Evolutionary conservation across 2,329 filamentous ascomycete genomes (phyloP), one percentile per base, ranked within the genome.

Genomic region (Cryphonectria nitschkei): DNA sequence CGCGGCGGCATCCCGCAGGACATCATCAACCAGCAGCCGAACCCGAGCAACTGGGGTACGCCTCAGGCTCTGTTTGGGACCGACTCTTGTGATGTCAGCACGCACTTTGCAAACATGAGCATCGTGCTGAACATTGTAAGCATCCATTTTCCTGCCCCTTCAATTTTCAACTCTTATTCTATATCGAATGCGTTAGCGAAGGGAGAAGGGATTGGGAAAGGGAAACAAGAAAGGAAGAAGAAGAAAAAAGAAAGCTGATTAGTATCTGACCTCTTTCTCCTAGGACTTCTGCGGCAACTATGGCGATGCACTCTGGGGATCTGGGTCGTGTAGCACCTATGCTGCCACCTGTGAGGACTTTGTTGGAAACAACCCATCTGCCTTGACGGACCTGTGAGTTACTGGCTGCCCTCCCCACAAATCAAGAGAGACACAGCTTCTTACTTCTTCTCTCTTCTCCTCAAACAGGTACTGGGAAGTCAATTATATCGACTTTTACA

Each of bases 211-310:
- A 9, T 26, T 26, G 34, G 9, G 34, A 37, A 37, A 7, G 34
- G 1, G 34, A 26, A 14, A 26, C 26, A 29, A 56, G 7, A 56
- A 26, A 26, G 16, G 2, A 26, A 32, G 9, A n/a, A 1, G 29
- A 56, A 26, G 22, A 56, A 7, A 11, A 2, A 56, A 56, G 22
- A 29, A 32, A n/a, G 52, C 22, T 37, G 9, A n/a, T 63, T 58
- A 56, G 68, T 61, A 46, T 41, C 26, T 7, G 32, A 72, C 72
- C 46, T 70, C 29, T 70, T 29, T 5, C 26, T 6, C 26, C 26
- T 61, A 86, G 84, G 84, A 92, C 67, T 93, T 96, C 78, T 96
- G 93, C 77, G 93, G 93, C 37, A 88, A 91, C 76, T 95, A 92
- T 85, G 92, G 91, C 0, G 89, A 79, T 58, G 79, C 78, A 6